Evolutionary conservation across 140 eudicot species (phyloP).

Genomic region (Cichorium intybus): DNA sequence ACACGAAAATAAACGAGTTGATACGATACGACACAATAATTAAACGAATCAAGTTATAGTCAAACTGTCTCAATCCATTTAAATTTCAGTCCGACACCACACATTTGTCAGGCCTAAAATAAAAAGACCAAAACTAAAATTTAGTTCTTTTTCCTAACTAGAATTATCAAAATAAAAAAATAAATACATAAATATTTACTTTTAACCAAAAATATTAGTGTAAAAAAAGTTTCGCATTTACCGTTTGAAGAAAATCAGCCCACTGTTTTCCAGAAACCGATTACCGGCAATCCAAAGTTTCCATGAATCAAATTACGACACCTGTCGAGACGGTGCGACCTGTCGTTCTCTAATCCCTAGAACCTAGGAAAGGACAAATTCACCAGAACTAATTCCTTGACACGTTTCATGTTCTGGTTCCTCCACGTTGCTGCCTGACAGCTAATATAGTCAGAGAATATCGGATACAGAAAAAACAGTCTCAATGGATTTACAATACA

Average conservation of each 20-base stretch:
- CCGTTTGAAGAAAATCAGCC: slow-evolving; percentile 8
- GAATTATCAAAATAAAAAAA: too few relatives aligned
- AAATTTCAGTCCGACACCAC: too few relatives aligned
- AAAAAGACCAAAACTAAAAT: too few relatives aligned
- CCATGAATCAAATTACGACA: slow-evolving; percentile 8
- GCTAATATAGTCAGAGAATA: slow-evolving; percentile 22
- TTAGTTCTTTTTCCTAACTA: too few relatives aligned
- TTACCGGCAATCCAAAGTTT: not conserved
- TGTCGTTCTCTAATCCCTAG: slow-evolving; percentile 18
- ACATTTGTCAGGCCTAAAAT: too few relatives aligned
- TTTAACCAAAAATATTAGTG: not conserved
- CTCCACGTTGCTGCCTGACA: slow-evolving; percentile 33
- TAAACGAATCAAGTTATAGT: too few relatives aligned
- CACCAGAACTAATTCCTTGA: slow-evolving; percentile 11
- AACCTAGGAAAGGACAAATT: slow-evolving; percentile 1
- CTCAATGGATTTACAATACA: slow-evolving; percentile 10
- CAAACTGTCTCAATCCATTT: too few relatives aligned
- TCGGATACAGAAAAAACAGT: not conserved
- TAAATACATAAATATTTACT: too few relatives aligned
- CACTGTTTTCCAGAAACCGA: slow-evolving; percentile 23
- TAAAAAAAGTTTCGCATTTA: not conserved
- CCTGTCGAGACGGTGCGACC: slow-evolving; percentile 16
- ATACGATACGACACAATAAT: too few relatives aligned
- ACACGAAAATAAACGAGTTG: too few relatives aligned
- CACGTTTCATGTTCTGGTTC: slow-evolving; percentile 19